phyloP scores from a whole-genome alignment of 2,329 filamentous ascomycete genomes.

The Sporothrix schenckii region DNA sequence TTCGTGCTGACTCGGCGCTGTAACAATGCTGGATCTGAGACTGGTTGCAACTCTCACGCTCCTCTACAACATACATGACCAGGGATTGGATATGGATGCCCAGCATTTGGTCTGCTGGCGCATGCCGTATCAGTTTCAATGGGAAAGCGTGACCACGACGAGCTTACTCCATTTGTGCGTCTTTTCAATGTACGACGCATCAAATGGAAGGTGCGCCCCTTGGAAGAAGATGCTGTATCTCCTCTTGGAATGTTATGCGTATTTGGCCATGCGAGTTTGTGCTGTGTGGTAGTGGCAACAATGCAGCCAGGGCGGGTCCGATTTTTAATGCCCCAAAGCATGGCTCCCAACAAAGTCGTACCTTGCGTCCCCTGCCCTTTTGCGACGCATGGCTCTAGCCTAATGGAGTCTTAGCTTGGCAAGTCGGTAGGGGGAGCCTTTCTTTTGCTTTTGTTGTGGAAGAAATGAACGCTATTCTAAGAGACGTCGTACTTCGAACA shows the following conservation, averaged over 20 bases:
- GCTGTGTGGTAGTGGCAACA: neutral
- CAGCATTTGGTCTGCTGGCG: neutral
- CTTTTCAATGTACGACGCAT: neutral
- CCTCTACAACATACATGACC: neutral
- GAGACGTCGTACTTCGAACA: too few relatives aligned
- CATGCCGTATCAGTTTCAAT: constrained; percentile 13
- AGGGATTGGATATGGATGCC: neutral
- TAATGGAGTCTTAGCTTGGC: constrained; percentile 4
- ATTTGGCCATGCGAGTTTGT: neutral
- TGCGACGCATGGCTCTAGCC: neutral
- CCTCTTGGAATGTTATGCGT: constrained; percentile 11
- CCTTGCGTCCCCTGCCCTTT: constrained; percentile 15
- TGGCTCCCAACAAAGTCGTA: constrained; percentile 30
- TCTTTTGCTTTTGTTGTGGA: constrained; percentile 12
- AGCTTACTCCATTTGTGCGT: neutral
- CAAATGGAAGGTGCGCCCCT: neutral
- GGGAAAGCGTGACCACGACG: neutral
- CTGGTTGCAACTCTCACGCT: constrained; percentile 16
- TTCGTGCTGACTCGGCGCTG: neutral
- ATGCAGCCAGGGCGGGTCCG: neutral
- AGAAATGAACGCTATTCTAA: too few relatives aligned
- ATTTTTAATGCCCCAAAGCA: constrained; percentile 17
- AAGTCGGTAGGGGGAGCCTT: constrained; percentile 9
- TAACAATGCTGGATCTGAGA: neutral
- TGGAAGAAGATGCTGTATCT: neutral